Evolutionary conservation across 768 basidiomycete genomes (phyloP), one percentile per base, ranked within the genome.

Genomic region (Termitomyces sp.): DNA sequence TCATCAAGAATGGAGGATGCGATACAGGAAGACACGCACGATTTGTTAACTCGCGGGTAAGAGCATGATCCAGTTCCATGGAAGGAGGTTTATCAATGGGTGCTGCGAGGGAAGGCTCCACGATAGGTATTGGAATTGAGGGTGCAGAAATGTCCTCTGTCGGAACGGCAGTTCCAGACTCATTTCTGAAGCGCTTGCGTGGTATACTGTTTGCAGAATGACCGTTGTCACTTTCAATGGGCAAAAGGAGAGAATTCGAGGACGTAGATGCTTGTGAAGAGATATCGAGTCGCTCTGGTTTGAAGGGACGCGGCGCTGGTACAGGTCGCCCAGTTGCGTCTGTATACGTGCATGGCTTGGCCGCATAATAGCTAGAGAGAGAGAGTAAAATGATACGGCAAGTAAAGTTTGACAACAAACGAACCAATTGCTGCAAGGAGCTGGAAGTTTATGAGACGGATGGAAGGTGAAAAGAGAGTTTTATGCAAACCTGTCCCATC

Each of bases 351-450:
- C 91, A 93, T 35, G 82, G 75, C 71, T 92, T 92, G 63, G 86
- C 87, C 60, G 91, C 90, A 70, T 87, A 93, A 69, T 85, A 91
- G 66, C 89, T 92, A 68, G 33, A 57, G 61, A 60, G 61, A 60
- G 61, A 60, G 57, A 68, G 59, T 60, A 49, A 58, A 51, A 59
- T 61, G 54, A 58, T 59, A 47, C 46, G 14, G 38, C 40, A 59
- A 55, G 38, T 33, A 55, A 49, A 41, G 23, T 33, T 30, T 26
- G 52, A 50, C 64, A 74, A 53, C 63, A 57, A 44, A 64, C 75
- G 63, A 58, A 89, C 89, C 90, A 92, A 68, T 92, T 92, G 70
- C 88, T 88, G 67, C 90, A 92, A 6, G 88, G 89, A 10, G 87
- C 87, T 89, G 71, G 50, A 66, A 55, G 61, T 56, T 65, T 43